These are phyloP conservation scores for Ophiostoma montium DNA, from an alignment of 2,329 filamentous ascomycete species.

Conservation along the genomic window DNA sequence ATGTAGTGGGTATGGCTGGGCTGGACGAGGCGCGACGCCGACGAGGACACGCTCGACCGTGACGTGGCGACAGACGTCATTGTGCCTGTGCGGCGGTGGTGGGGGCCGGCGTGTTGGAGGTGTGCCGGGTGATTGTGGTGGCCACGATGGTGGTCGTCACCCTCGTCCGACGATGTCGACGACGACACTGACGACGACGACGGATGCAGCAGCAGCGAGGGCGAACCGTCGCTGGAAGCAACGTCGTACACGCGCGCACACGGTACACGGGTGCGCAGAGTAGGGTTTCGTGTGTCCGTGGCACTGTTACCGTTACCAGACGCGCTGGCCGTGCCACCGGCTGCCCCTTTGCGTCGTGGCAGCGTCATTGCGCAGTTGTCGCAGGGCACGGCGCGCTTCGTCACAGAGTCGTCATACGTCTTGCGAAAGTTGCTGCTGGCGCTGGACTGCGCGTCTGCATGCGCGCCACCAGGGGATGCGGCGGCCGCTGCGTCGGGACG, in stretches of 20 bases:
- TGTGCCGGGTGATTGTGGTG: slow-evolving; percentile 9
- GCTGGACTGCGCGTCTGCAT: neutral
- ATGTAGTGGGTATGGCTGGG: slow-evolving; percentile 47
- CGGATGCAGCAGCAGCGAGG: slow-evolving; percentile 34
- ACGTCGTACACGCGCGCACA: slow-evolving; percentile 42
- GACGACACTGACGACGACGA: slow-evolving; percentile 24
- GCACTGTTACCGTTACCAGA: slow-evolving; percentile 1
- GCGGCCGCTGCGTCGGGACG: slow-evolving; percentile 1
- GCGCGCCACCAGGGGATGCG: slow-evolving; percentile 1
- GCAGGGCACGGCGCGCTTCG: slow-evolving; percentile 48
- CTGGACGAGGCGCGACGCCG: slow-evolving; percentile 13
- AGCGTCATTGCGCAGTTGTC: slow-evolving; percentile 56
- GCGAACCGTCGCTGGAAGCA: slow-evolving; percentile 28
- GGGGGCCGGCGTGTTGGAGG: neutral
- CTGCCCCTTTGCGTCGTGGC: slow-evolving; percentile 30
- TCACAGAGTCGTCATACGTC: slow-evolving; percentile 53
- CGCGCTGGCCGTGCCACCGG: neutral
- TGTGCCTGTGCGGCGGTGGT: slow-evolving; percentile 26
- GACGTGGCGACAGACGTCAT: slow-evolving; percentile 32
- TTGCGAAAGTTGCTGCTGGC: slow-evolving; percentile 30
- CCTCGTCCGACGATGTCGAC: slow-evolving; percentile 32
- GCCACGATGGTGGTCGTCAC: slow-evolving; percentile 28
- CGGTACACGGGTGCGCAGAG: slow-evolving; percentile 44
- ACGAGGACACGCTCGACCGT: slow-evolving; percentile 38
- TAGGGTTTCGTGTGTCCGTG: slow-evolving; percentile 32